These are phyloP conservation scores for Teratosphaeria epicoccoides DNA, from an alignment of 2,329 filamentous ascomycete species.

Conservation along the genomic window DNA sequence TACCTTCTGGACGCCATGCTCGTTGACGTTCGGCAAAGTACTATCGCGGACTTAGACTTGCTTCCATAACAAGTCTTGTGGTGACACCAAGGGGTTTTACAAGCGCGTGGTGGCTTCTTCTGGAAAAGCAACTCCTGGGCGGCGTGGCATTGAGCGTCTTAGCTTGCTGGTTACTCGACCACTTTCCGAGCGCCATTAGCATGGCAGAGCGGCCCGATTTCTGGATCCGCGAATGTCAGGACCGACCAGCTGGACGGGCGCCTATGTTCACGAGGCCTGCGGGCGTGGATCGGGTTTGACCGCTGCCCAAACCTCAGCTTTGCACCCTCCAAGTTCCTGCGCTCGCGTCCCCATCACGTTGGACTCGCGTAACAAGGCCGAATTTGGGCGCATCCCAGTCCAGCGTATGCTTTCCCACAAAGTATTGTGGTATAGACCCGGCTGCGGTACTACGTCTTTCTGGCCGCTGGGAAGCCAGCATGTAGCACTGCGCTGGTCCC, in stretches of 20 bases:
- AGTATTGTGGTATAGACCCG: neutral
- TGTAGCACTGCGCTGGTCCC: neutral
- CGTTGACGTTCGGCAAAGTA: neutral
- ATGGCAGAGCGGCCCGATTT: neutral
- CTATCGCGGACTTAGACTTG: neutral
- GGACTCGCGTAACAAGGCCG: neutral
- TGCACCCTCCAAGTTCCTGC: neutral
- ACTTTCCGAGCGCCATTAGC: neutral
- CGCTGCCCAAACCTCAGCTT: neutral
- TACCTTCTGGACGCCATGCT: neutral
- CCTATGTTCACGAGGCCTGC: neutral
- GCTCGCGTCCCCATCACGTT: neutral
- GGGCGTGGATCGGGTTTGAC: neutral
- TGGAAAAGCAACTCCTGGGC: neutral
- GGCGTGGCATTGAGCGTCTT: neutral
- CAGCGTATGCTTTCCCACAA: neutral
- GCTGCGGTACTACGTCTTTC: neutral
- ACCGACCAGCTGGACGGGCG: neutral
- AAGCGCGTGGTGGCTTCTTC: neutral
- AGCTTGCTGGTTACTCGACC: neutral
- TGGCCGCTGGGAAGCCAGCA: neutral
- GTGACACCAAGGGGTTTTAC: neutral
- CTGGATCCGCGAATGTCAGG: neutral
- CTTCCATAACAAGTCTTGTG: neutral
- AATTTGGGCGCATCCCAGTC: neutral